Evolutionary conservation across 1,139 yeast species (phyloP).

Genomic region (Sugiyamaella japonica): DNA sequence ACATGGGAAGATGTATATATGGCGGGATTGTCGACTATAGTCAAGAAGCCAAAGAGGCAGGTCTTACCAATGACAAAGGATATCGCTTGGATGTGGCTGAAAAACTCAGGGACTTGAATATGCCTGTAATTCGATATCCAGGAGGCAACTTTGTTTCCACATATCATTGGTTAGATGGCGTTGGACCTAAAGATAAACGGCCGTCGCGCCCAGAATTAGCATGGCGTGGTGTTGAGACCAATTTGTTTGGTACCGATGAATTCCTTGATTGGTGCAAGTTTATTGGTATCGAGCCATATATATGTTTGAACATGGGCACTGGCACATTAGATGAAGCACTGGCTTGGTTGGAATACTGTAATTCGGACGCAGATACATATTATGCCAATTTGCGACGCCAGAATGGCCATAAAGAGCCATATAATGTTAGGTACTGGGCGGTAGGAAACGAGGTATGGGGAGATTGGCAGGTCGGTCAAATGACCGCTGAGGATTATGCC

Average conservation of each 20-base stretch:
- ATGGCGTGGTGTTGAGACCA: conserved; percentile 40
- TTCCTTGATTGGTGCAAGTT: conserved; percentile 41
- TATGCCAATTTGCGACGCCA: conserved; percentile 38
- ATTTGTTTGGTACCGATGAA: conserved; percentile 42
- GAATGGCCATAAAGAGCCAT: conserved; percentile 41
- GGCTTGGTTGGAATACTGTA: conserved; percentile 43
- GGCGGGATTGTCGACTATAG: conserved; percentile 42
- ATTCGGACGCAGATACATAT: conserved; percentile 39
- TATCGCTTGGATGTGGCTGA: conserved; percentile 38
- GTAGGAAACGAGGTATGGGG: conserved; percentile 45
- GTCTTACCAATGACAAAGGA: conserved; percentile 35
- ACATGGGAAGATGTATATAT: conserved; percentile 42
- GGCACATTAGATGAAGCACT: conserved; percentile 43
- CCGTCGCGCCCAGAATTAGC: conserved; percentile 42
- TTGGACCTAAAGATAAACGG: conserved; percentile 39
- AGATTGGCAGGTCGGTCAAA: conserved; percentile 43
- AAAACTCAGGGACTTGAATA: conserved; percentile 38
- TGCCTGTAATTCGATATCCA: conserved; percentile 43
- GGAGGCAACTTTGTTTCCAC: conserved; percentile 43
- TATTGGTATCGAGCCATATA: conserved; percentile 36
- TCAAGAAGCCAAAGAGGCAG: conserved; percentile 25
- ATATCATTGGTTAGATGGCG: conserved; percentile 43
- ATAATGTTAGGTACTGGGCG: conserved; percentile 43
- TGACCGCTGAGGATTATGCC: conserved; percentile 38
- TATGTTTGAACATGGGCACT: conserved; percentile 43